Base-by-base conservation (phyloP, 108 stramenopile species). In the Phaeodactylum tricornutum region DNA sequence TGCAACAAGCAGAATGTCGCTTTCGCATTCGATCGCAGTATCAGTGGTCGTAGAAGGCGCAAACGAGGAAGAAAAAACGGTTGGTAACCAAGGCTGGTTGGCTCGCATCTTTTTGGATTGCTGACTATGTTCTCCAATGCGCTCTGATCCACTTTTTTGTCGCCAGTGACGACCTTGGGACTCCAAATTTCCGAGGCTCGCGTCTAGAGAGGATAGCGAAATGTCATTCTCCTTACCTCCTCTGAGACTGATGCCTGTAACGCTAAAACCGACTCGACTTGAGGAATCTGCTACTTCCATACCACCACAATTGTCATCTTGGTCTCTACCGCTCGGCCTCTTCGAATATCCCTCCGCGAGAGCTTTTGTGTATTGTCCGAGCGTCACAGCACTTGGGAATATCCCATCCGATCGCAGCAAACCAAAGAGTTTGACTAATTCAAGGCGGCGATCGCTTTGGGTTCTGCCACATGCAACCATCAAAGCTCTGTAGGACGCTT, bases 341-440 rank as follows among this genome's bases (percentile, higher is more conserved):
- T 80, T 90, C 15, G 84, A 86, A 64, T 75, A 86, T 15, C 88
- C 88, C 57, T 90, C 88, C n/a, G 88, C 88, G 36, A 90, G 61
- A 2, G 88, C 72, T 14, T 69, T 51, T 35, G 88, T 90, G 59
- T 90, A 90, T 42, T 86, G 84, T 27, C 88, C 88, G 12, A 90
- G 69, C 9, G 88, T 90, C 0, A 90, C 84, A 22, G 88, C 88
- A 53, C 69, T 71, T 15, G 84, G 84, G 30, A 86, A 81, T 22
- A 90, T 90, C 0, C 81, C 84, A 58, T 90, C 88, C 14, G 71
- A 69, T 29, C 84, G 65, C 38, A 90, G 63, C 6, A 85, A 59
- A 1, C 84, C 84, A 53, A 85, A 90, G 2, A 90, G 51, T 47
- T 81, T 81, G 17, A 75, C 81, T 16, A 90, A 34, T 50, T 90